phyloP scores from a whole-genome alignment of 2,329 filamentous ascomycete genomes.

The Lojkania enalia region DNA sequence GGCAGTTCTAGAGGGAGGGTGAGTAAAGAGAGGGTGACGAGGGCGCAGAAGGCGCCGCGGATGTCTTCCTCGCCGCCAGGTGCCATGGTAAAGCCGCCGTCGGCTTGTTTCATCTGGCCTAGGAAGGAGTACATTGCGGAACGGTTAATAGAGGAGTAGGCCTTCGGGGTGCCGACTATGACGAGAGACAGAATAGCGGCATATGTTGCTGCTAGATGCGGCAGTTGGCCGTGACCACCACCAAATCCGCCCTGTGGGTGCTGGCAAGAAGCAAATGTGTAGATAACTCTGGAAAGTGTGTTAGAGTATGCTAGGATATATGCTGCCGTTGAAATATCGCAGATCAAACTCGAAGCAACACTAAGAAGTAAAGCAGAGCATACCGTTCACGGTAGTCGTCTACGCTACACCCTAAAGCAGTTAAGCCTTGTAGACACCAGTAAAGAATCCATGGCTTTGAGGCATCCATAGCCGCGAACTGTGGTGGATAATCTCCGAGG shows the following conservation, averaged over 20 bases:
- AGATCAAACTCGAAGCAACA: neutral
- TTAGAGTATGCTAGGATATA: no score
- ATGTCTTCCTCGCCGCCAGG: slow-evolving; percentile 90
- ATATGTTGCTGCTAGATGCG: slow-evolving; percentile 88
- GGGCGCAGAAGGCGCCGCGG: slow-evolving; percentile 87
- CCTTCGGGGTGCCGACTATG: slow-evolving; percentile 74
- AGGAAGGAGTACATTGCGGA: slow-evolving; percentile 90
- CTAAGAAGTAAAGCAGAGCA: neutral
- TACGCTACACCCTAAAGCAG: slow-evolving; percentile 75
- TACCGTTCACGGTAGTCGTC: slow-evolving; percentile 65
- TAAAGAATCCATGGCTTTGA: slow-evolving; percentile 93
- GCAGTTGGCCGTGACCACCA: slow-evolving; percentile 87
- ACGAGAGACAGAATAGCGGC: slow-evolving; percentile 78
- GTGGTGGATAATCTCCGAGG: slow-evolving; percentile 64
- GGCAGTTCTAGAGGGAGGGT: slow-evolving; percentile 81
- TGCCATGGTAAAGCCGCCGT: slow-evolving; percentile 88
- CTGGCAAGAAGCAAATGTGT: slow-evolving; percentile 80
- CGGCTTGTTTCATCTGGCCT: slow-evolving; percentile 78
- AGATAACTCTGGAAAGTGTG: slow-evolving; percentile 57
- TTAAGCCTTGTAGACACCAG: slow-evolving; percentile 80
- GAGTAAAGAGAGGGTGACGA: slow-evolving; percentile 80
- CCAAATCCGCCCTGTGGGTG: slow-evolving; percentile 85
- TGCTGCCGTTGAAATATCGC: slow-evolving; percentile 1
- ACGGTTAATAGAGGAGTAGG: slow-evolving; percentile 77
- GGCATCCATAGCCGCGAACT: slow-evolving; percentile 77